Evolutionary conservation across 139 green algal species (phyloP), one percentile per base, ranked within the genome.

Genomic region (Chlamydomonas sphaeroides): DNA sequence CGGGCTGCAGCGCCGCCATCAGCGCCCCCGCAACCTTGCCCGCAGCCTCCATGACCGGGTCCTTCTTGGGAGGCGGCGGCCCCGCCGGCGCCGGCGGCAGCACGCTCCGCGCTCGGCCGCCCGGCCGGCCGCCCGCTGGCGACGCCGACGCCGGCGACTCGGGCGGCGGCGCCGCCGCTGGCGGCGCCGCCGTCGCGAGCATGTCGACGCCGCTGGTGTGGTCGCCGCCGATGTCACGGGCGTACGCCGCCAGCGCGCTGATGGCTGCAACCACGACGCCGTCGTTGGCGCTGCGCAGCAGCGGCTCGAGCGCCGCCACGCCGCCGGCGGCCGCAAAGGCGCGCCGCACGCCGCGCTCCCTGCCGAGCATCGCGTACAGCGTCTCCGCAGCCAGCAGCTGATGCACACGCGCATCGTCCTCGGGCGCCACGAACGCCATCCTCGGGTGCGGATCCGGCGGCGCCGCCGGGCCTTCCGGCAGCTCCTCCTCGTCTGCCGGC

Each of bases 341-440:
- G 5, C 57, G 48, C 21, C 84, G 78, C 59, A 88, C 84, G 32
- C 42, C 70, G 6, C 78, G 62, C 78, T 85, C 84, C 8, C 84
- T 61, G 7, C 68, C 84, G 45, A 88, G 68, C 84, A 88, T 88
- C 3, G 68, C 36, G 62, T 88, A 88, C 42, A 88, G 51, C n/a
- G 72, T 78, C 65, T 88, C 84, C 35, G 71, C 84, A 23, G 84
- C 84, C 78, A 88, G 23, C 45, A 62, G 21, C n/a, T 69, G 75
- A 4, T 88, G 83, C 57, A 84, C 57, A 14, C 41, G 41, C 15
- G 41, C 15, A 18, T 68, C 35, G 30, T 87, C 83, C 42, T 87
- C 74, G 20, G 83, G 30, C 8, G 78, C 30, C 17, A 68, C 39
- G 3, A 36, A 4, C n/a, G 69, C 61, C 32, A 36, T 32, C 20